Evolutionary conservation across 2,329 filamentous ascomycete genomes (phyloP).

Genomic region (Mycosphaerella sp.): DNA sequence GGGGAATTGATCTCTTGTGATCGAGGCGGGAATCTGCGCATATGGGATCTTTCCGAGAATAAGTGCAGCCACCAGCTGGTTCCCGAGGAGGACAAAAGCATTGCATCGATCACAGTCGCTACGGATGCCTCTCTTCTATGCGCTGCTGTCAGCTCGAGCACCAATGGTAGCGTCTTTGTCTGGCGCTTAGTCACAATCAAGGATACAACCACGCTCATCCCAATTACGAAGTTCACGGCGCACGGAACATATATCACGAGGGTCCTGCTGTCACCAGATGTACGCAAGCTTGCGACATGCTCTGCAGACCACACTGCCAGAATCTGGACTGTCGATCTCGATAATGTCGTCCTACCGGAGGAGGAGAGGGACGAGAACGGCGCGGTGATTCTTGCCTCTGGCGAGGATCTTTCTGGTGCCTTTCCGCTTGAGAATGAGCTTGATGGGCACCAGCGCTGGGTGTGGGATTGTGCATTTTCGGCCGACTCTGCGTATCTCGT

Average conservation of each 20-base stretch:
- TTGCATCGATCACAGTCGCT: slow-evolving; percentile 91
- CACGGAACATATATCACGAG: slow-evolving; percentile 92
- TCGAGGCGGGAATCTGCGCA: slow-evolving; percentile 80
- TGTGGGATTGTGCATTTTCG: slow-evolving; percentile 95
- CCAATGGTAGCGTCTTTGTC: slow-evolving; percentile 89
- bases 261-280: slow-evolving; percentile 84
- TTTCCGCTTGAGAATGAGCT: slow-evolving; percentile 82
- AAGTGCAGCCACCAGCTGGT: slow-evolving; percentile 95
- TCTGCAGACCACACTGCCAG: slow-evolving; percentile 90
- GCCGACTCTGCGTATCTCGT: slow-evolving; percentile 90
- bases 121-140: slow-evolving; percentile 89
- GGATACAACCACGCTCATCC: slow-evolving; percentile 76
- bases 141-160: slow-evolving; percentile 70
- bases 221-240: slow-evolving; percentile 81
- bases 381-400: slow-evolving; percentile 13
- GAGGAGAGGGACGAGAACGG: slow-evolving; percentile 16
- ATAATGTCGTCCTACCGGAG: slow-evolving; percentile 21
- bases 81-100: slow-evolving; percentile 88
- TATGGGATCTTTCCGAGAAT: slow-evolving; percentile 97
- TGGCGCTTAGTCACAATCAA: slow-evolving; percentile 85
- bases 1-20: slow-evolving; percentile 97
- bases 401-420: slow-evolving; percentile 43
- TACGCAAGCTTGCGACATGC: slow-evolving; percentile 90
- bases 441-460: slow-evolving; percentile 88
- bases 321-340: slow-evolving; percentile 88